Evolutionary conservation across 495 filamentous ascomycete species (phyloP), one percentile per base, ranked within the genome.

Genomic region (Mycothermus thermophilus): DNA sequence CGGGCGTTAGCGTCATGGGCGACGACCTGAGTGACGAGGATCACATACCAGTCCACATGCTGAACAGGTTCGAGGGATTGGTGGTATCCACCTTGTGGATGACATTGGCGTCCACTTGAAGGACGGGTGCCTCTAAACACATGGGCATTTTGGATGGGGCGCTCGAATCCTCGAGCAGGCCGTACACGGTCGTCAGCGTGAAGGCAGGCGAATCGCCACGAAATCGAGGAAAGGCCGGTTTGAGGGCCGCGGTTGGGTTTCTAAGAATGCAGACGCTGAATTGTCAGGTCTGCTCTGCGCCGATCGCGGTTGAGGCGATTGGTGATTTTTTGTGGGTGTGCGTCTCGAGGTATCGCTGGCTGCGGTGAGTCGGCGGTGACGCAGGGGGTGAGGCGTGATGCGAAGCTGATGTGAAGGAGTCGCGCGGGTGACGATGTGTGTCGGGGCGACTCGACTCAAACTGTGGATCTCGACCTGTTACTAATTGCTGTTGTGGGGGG

Each of bases 61-160:
- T 84, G 59, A 90, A 92, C 24, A 97, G 75, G 50, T 87, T 93
- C 60, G 93, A 82, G 10, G 80, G 76, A 52, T 93, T 93, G 35
- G 78, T 67, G 1, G 90, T 93, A 59, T 95, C 86, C 47, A 97
- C 81, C 57, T 90, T 85, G 63, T 88, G 81, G 48, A 95, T 85
- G 46, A 83, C 77, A 51, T 73, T 80, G 27, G 81, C 77, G 56
- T 90, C 78, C 58, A 90, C 80, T 38, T 81, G 80, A 48, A 90
- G 66, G 57, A 90, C 77, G 26, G 54, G 57, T 5, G 56, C 41
- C 24, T 55, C 51, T 42, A 61, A 46, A 31, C 42, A 47, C 33
- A 46, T 28, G 13, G 55, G 57, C 57, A 61, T 61, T 21, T 23
- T 52, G 48, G 23, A 15, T n/a, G 38, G 26, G 25, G n/a, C 51